Base-by-base conservation (phyloP, 331 rosid genomes). In the Acacia concinna region DNA sequence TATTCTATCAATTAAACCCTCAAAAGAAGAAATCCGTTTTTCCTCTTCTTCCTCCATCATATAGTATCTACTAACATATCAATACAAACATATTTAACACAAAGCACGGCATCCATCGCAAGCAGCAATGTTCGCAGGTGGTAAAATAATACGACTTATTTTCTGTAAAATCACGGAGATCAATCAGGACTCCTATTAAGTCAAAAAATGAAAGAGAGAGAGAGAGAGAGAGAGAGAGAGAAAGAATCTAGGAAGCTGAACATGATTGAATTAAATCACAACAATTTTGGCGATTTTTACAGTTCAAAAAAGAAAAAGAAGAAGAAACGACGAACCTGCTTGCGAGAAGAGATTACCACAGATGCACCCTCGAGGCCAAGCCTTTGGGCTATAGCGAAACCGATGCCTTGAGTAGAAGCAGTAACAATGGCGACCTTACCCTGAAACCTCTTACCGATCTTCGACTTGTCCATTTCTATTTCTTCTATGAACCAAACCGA, bases 381-480 rank as follows among this genome's bases (percentile, higher is more conserved):
- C 38, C 98, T 94, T 84, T 89, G 87, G 30, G 96, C 98, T 38
- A 95, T 95, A 68, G 78, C 30, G 59, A 93, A 95, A 71, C 99
- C 97, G 65, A 95, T 93, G 47, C 99, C 99, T 83, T 93, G 98
- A 35, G 99, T 93, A 0, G 98, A 95, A 68, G 99, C 99, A 0
- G 99, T 93, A 15, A 95, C 96, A 65, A 95, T 85, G 10, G 91
- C 98, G 0, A 91, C 97, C 56, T 90, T 95, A 1, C 97, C 94
- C 21, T 78, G 41, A 81, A 93, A 93, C 81, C 99, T 88, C 87
- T 34, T 81, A 3, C 64, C 85, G 40, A 86, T 73, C 60, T 87
- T 77, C 63, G 60, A 7, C 64, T 76, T 84, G 41, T 79, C 93
- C 92, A 87, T 88, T 63, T 78, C 70, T 27, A 5, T 43, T 65